Base-by-base conservation (phyloP, 176 grass and related monocot genomes). In the Lolium rigidum region DNA sequence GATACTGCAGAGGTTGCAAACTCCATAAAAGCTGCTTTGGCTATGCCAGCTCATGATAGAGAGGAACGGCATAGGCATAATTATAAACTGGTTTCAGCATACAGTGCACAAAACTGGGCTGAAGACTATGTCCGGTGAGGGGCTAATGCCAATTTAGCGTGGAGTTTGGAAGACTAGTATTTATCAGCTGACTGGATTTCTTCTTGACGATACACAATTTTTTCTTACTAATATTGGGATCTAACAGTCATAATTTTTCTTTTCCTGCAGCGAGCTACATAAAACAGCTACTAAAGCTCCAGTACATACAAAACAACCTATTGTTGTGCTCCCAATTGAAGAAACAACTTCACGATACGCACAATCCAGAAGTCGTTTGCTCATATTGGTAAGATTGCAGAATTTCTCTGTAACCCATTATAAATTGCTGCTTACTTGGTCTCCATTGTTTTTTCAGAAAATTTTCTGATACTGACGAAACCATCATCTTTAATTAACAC, bases 101-200 rank as follows among this genome's bases (percentile, higher is more conserved):
- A 98, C 82, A 98, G 79, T 7, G 96, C 96, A 52, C 96, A 98
- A 91, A 92, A 94, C 87, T 98, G 96, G 96, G 93, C 93, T 5
- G 92, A 98, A 92, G 90, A 88, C 63, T 98, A 90, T 84, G 84
- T 95, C 82, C 89, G 90, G 96, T 95, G 39, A 90, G 88, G 15
- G 57, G 21, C 9, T 67, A 2, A 17, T 90, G 57, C 86, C 47
- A 48, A 68, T 38, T 37, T 20, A 49, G 2, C 22, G 47, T 77
- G 5, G 41, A 54, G 31, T 67, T 77, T 76, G 26, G 24, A n/a
- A 64, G 24, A 46, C 41, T 7, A 15, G 25, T 61, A 28, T 24
- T 51, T 5, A 39, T 74, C 72, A 51, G 43, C 21, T 73, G 39
- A 73, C 39, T 60, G 16, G 13, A 71, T 68, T 41, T 59, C 11